A percentile compares a stretch with the other conserved stretches of the same genome.
phyloP scores from a whole-genome alignment of 306 rosid genomes.

The Adenanthera pavonina region DNA sequence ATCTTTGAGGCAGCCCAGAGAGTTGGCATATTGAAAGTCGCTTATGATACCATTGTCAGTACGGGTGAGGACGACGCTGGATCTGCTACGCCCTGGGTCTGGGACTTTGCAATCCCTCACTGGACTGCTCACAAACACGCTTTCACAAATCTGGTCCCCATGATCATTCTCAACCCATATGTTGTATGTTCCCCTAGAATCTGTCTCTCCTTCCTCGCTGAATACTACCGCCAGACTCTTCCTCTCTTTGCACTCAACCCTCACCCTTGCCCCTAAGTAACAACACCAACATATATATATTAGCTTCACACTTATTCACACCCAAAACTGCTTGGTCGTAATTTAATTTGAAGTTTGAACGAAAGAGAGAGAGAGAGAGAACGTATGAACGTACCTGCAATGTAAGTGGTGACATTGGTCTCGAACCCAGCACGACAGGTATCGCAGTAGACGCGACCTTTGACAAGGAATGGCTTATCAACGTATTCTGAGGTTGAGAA shows the following conservation, averaged over 20 bases:
- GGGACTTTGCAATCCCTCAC: slow-evolving; percentile 42
- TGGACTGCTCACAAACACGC: slow-evolving; percentile 60
- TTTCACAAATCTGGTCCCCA: slow-evolving; percentile 57
- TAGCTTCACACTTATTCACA: no score
- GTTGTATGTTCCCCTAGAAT: slow-evolving; percentile 55
- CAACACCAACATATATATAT: no score
- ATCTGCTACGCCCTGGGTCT: slow-evolving; percentile 56
- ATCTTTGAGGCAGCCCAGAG: slow-evolving; percentile 65
- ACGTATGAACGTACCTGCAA: slow-evolving; percentile 45
- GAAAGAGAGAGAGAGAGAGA: no score
- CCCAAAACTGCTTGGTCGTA: no score
- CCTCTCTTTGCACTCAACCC: slow-evolving; percentile 61
- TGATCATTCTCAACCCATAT: slow-evolving; percentile 59
- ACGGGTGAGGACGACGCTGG: slow-evolving; percentile 62
- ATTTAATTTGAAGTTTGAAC: no score
- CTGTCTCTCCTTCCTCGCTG: slow-evolving; percentile 54
- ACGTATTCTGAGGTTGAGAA: slow-evolving; percentile 1
- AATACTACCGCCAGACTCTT: slow-evolving; percentile 36
- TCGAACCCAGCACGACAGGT: slow-evolving; percentile 85
- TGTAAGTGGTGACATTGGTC: slow-evolving; percentile 61
- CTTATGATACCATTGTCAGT: slow-evolving; percentile 55
- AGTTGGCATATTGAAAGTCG: slow-evolving; percentile 55
- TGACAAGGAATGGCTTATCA: slow-evolving; percentile 37
- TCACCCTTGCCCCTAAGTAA: slow-evolving; percentile 67
- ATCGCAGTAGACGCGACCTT: slow-evolving; percentile 76